phyloP scores from a whole-genome alignment of 768 basidiomycete species.

The Lactifluus piperatus region DNA sequence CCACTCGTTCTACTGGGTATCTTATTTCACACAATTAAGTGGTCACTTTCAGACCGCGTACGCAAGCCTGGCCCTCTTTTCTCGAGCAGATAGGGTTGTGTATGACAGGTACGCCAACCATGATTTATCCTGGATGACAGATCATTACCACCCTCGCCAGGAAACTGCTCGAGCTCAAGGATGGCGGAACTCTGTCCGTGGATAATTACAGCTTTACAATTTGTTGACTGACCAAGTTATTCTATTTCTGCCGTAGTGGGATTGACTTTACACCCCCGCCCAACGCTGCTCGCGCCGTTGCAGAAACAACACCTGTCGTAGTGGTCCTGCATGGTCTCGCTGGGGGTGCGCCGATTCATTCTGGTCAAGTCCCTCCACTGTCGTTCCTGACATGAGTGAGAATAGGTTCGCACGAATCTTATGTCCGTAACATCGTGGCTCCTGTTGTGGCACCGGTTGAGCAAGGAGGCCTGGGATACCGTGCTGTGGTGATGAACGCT shows the following conservation, averaged over 20 bases:
- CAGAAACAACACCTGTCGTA: constrained; percentile 40
- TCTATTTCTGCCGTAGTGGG: constrained; percentile 33
- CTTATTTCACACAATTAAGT: not conserved
- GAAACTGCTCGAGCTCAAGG: constrained; percentile 39
- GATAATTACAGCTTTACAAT: not conserved
- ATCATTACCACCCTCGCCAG: constrained; percentile 25
- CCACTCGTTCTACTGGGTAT: not conserved
- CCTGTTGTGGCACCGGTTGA: constrained; percentile 61
- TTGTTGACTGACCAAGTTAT: not conserved
- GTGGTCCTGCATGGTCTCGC: constrained; percentile 46
- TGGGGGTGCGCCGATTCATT: constrained; percentile 29
- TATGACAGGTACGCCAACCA: constrained; percentile 42
- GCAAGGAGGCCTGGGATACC: constrained; percentile 80
- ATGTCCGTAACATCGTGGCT: constrained; percentile 74
- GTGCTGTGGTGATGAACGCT: constrained; percentile 87
- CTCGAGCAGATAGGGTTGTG: constrained; percentile 42
- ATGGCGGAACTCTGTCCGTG: constrained; percentile 61
- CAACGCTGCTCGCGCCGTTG: constrained; percentile 21
- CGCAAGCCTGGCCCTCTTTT: constrained; percentile 51
- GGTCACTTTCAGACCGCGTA: constrained; percentile 61
- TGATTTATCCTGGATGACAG: not conserved
- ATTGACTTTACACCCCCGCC: constrained; percentile 49
- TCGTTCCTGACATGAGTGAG: constrained; percentile 5
- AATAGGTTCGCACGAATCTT: constrained; percentile 79
- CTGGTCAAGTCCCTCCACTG: not conserved